Percentiles rank a stretch among this genome's conserved stretches.
Conservation (phyloP, 805 yeast species). For the Clavispora asparagi region DNA sequence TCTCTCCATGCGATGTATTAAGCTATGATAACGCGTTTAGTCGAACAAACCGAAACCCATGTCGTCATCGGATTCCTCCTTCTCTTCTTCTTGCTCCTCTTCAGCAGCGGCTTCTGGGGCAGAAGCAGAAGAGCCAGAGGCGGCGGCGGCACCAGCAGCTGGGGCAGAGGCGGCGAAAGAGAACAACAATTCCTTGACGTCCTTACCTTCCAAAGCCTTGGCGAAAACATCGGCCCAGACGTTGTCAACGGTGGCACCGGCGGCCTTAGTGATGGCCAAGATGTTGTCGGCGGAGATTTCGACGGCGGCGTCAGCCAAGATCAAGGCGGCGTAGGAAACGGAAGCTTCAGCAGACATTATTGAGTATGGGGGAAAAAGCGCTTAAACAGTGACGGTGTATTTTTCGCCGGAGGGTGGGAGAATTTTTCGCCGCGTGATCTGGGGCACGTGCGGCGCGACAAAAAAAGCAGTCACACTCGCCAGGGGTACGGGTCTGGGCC, state of each 20-base stretch:
- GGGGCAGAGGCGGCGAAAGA: slow-evolving; percentile 47
- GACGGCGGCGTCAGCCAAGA: slow-evolving; percentile 94
- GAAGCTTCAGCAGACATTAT: slow-evolving; percentile 86
- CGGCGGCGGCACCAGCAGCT: slow-evolving; percentile 32
- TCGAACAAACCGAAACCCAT: slow-evolving; percentile 31
- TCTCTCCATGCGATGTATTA: slow-evolving; percentile 8
- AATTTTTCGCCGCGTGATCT: slow-evolving; percentile 6
- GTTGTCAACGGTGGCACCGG: slow-evolving; percentile 73
- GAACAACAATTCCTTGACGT: slow-evolving; percentile 72
- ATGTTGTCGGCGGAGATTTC: slow-evolving; percentile 88
- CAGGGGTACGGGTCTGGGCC: not conserved
- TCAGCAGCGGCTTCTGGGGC: slow-evolving; percentile 48
- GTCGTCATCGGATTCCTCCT: slow-evolving; percentile 20
- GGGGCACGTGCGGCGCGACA: not conserved
- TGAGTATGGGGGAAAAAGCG: slow-evolving; percentile 1
- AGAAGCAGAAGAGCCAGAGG: slow-evolving; percentile 29
- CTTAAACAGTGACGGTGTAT: not conserved
- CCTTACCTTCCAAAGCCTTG: slow-evolving; percentile 80
- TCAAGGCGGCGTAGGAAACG: slow-evolving; percentile 96
- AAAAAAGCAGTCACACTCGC: slow-evolving; percentile 1
- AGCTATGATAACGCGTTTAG: slow-evolving; percentile 12
- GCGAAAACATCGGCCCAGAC: slow-evolving; percentile 88
- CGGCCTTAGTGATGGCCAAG: slow-evolving; percentile 70
- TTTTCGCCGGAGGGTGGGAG: slow-evolving; percentile 2
- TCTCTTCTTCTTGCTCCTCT: slow-evolving; percentile 18